phyloP scores from a whole-genome alignment of 768 basidiomycete species.

The Kwoniella botswanensis region DNA sequence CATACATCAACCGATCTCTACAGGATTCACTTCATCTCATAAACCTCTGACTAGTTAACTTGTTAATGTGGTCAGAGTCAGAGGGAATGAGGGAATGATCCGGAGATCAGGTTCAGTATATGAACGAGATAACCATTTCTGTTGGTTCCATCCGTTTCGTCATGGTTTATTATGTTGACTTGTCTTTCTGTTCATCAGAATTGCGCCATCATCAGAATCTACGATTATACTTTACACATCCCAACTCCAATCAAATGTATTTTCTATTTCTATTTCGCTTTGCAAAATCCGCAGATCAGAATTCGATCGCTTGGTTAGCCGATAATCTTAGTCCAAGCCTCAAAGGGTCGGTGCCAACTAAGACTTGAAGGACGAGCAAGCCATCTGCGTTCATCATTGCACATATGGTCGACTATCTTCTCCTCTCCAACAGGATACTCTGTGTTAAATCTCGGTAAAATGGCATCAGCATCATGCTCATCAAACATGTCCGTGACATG shows the following conservation, averaged over 20 bases:
- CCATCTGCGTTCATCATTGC: not conserved
- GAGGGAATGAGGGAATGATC: not conserved
- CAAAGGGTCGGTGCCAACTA: not conserved
- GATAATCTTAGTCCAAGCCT: not conserved
- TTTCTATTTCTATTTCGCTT: not conserved
- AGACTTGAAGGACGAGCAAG: not conserved
- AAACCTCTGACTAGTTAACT: not conserved
- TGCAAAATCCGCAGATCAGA: not conserved
- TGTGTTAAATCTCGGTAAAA: not conserved
- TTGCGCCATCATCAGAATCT: not conserved
- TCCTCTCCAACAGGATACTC: not conserved
- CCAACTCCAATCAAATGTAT: not conserved
- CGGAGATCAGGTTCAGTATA: not conserved
- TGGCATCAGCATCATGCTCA: not conserved
- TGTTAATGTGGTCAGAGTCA: not conserved
- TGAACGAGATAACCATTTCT: not conserved
- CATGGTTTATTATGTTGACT: not conserved
- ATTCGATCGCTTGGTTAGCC: not conserved
- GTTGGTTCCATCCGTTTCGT: not conserved
- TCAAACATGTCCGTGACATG: not conserved
- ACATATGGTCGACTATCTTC: not conserved
- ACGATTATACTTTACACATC: not conserved
- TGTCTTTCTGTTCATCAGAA: not conserved
- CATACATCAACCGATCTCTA: slow-evolving; percentile 6
- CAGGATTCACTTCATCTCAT: not conserved